A percentile compares a stretch with the other conserved stretches of the same genome.
Evolutionary conservation across 306 rosid species (phyloP).

Genomic region (Gastrolobium villosum): DNA sequence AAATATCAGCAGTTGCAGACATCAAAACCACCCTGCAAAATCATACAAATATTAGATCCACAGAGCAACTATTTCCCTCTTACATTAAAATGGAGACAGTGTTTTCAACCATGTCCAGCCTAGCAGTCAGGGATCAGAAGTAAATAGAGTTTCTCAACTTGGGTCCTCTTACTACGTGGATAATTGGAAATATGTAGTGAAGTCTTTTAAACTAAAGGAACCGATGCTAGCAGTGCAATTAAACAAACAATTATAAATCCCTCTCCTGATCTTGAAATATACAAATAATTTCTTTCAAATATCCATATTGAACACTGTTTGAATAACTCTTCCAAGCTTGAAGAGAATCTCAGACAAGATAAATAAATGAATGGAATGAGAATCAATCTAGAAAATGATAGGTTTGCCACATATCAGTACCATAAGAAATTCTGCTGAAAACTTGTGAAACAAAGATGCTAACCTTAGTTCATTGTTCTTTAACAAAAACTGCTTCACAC

Average conservation of each 20-base stretch:
- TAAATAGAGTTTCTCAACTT: conserved; percentile 10
- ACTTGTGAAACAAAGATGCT: conserved; percentile 40
- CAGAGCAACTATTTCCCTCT: conserved; percentile 26
- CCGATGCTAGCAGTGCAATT: not conserved
- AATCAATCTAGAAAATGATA: not conserved
- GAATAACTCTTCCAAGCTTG: conserved; percentile 10
- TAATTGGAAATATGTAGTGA: conserved; percentile 19
- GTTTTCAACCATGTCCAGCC: conserved; percentile 30
- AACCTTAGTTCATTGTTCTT: conserved; percentile 83
- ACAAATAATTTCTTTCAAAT: conserved; percentile 13
- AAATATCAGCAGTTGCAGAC: conserved; percentile 94
- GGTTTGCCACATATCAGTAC: not conserved
- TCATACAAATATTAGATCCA: conserved; percentile 46
- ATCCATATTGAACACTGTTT: conserved; percentile 32
- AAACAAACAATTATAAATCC: conserved; percentile 33
- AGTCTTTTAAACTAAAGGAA: not conserved
- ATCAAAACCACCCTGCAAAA: conserved; percentile 85
- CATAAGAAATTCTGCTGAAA: conserved; percentile 12
- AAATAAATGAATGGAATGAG: not conserved
- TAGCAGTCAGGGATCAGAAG: conserved; percentile 16
- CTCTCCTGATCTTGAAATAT: conserved; percentile 10
- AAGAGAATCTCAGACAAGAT: conserved; percentile 6
- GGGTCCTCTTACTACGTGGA: conserved; percentile 1
- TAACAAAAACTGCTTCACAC: conserved; percentile 84
- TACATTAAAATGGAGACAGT: not conserved